Percentiles rank a stretch among this genome's conserved stretches.
Evolutionary conservation across 805 yeast species (phyloP).

Genomic region (Zygotorulaspora sp.): DNA sequence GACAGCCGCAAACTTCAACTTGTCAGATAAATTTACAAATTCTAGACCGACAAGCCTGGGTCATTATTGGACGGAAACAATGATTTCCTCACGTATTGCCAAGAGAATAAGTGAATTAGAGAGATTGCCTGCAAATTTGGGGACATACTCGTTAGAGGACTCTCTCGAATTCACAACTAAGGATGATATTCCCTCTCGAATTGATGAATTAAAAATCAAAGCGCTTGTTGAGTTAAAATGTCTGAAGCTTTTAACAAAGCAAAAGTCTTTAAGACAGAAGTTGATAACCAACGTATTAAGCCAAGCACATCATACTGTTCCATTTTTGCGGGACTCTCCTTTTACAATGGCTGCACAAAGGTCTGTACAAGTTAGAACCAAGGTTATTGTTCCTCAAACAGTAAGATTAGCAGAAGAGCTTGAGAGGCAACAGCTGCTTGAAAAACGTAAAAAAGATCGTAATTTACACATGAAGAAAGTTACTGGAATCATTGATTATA

Average conservation of each 20-base stretch:
- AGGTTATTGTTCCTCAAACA: slow-evolving; percentile 67
- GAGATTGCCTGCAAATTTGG: slow-evolving; percentile 63
- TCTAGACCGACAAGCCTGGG: slow-evolving; percentile 41
- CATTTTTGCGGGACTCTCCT: slow-evolving; percentile 48
- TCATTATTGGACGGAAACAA: slow-evolving; percentile 46
- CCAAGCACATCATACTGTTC: slow-evolving; percentile 52
- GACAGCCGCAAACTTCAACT: slow-evolving; percentile 31
- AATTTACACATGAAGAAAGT: slow-evolving; percentile 49
- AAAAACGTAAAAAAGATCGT: slow-evolving; percentile 49
- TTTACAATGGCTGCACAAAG: slow-evolving; percentile 63
- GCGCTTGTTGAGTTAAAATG: slow-evolving; percentile 69
- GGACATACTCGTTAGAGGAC: slow-evolving; percentile 48
- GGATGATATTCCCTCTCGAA: slow-evolving; percentile 42
- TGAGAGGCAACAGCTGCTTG: slow-evolving; percentile 65
- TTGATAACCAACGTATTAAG: slow-evolving; percentile 50
- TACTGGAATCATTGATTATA: slow-evolving; percentile 34
- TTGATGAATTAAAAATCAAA: slow-evolving; percentile 58
- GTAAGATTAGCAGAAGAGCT: slow-evolving; percentile 70
- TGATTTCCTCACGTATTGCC: slow-evolving; percentile 50
- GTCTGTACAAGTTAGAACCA: slow-evolving; percentile 61
- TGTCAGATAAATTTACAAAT: slow-evolving; percentile 29
- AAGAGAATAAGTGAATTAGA: slow-evolving; percentile 59
- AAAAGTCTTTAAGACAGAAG: slow-evolving; percentile 62
- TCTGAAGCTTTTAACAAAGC: slow-evolving; percentile 59
- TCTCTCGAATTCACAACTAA: slow-evolving; percentile 40